These are phyloP conservation scores for Blakeslea trispora DNA, from an alignment of 371 early-diverging fungal genomes.

Conservation along the genomic window DNA sequence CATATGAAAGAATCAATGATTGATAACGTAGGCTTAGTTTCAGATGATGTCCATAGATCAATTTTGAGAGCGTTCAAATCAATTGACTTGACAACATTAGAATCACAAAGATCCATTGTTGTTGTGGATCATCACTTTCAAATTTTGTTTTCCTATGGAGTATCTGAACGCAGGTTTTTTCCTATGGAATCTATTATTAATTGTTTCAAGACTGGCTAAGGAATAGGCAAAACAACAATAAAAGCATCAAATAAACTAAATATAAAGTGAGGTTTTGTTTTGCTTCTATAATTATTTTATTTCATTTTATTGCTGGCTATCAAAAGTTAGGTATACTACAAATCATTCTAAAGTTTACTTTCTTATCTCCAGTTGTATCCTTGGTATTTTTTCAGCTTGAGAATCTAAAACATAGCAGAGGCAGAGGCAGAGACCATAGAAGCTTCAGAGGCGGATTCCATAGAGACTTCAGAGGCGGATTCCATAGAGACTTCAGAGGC, in stretches of 20 bases:
- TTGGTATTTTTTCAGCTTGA: conserved; percentile 12
- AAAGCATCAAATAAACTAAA: no score
- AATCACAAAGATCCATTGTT: conserved; percentile 15
- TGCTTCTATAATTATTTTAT: not conserved
- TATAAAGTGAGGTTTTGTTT: not conserved
- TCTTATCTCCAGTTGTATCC: conserved; percentile 13
- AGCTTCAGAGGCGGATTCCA: conserved; percentile 1
- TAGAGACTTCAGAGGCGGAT: conserved; percentile 1
- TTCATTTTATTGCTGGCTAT: not conserved
- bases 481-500: not conserved
- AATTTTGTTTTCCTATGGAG: conserved; percentile 1
- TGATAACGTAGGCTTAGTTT: no score
- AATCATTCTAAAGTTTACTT: not conserved
- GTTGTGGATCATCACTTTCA: conserved; percentile 12
- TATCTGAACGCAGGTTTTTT: conserved; percentile 5
- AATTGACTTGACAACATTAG: not conserved
- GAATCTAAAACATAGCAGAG: conserved; percentile 9
- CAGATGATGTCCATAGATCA: conserved; percentile 12
- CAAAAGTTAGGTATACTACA: not conserved
- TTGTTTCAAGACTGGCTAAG: conserved; percentile 7
- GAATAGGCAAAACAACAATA: not conserved
- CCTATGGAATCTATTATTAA: conserved; percentile 16
- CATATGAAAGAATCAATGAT: no score
- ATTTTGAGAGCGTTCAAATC: conserved; percentile 18
- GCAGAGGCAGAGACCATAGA: conserved; percentile 1